These are phyloP conservation scores for Fusarium mexicanum DNA, from an alignment of 2,329 filamentous ascomycete genomes.

Conservation along the genomic window DNA sequence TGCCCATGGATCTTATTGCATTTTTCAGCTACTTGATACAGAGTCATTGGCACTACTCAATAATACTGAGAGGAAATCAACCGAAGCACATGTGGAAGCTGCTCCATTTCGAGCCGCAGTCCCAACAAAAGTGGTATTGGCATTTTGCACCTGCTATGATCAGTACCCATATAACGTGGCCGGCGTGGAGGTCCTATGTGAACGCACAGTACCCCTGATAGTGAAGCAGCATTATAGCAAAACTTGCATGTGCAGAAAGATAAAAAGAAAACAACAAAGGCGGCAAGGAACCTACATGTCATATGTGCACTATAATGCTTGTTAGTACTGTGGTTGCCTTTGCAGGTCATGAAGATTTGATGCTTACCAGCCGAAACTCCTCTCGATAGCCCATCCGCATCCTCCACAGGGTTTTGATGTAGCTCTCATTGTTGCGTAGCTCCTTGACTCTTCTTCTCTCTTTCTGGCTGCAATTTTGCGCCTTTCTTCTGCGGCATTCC, in stretches of 20 bases:
- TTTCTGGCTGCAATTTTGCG: conserved; percentile 43
- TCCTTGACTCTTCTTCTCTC: conserved; percentile 50
- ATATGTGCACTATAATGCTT: conserved; percentile 49
- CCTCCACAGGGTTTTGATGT: conserved; percentile 53
- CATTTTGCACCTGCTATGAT: conserved; percentile 47
- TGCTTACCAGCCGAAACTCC: conserved; percentile 54
- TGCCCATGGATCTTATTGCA: background rate
- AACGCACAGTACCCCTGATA: conserved; percentile 20
- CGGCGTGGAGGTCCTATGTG: conserved; percentile 1
- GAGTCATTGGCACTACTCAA: background rate
- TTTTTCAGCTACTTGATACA: background rate
- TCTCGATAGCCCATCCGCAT: conserved; percentile 53
- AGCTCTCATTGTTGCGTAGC: conserved; percentile 37
- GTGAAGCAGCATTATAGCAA: background rate
- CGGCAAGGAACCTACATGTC: conserved; percentile 50
- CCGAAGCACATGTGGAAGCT: conserved; percentile 16
- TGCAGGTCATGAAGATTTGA: background rate
- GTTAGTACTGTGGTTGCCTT: conserved; percentile 36
- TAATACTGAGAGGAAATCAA: background rate
- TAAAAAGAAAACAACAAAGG: background rate
- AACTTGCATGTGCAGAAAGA: background rate
- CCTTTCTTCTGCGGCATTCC: conserved; percentile 42
- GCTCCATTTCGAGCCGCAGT: conserved; percentile 40
- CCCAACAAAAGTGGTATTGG: conserved; percentile 49
- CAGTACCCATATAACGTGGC: conserved; percentile 9